Percentiles rank a stretch among this genome's conserved stretches.
These are phyloP conservation scores for Corylus americana DNA, from an alignment of 306 rosid genomes.

Conservation along the genomic window DNA sequence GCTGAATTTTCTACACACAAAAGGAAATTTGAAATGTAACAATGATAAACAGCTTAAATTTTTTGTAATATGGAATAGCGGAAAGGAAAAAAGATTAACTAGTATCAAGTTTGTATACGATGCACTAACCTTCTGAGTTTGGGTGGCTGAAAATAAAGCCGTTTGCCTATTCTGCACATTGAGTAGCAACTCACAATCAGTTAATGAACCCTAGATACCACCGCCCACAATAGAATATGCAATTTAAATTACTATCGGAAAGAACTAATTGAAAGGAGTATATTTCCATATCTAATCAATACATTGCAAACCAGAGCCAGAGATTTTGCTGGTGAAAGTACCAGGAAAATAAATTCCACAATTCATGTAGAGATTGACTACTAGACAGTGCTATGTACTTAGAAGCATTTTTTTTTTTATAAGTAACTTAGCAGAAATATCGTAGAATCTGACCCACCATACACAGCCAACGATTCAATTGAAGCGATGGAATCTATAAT, in stretches of 20 bases:
- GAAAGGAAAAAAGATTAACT: background rate
- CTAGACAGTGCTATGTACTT: background rate
- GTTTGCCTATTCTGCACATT: conserved; percentile 85
- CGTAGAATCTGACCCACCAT: background rate
- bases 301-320: background rate
- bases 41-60: background rate
- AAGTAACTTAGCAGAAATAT: too few species aligned
- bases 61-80: background rate
- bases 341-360: background rate
- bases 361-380: background rate
- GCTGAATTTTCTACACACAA: background rate
- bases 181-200: conserved; percentile 30
- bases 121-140: conserved; percentile 81
- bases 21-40: background rate
- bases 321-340: background rate
- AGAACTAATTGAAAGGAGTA: background rate
- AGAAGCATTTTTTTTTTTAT: background rate
- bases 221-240: background rate
- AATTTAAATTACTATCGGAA: background rate
- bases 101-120: background rate
- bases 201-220: background rate
- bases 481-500: background rate
- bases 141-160: conserved; percentile 96
- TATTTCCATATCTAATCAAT: background rate
- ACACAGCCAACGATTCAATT: background rate